Base-by-base conservation (phyloP, 2,329 filamentous ascomycete genomes). In the Talaromyces amestolkiae region DNA sequence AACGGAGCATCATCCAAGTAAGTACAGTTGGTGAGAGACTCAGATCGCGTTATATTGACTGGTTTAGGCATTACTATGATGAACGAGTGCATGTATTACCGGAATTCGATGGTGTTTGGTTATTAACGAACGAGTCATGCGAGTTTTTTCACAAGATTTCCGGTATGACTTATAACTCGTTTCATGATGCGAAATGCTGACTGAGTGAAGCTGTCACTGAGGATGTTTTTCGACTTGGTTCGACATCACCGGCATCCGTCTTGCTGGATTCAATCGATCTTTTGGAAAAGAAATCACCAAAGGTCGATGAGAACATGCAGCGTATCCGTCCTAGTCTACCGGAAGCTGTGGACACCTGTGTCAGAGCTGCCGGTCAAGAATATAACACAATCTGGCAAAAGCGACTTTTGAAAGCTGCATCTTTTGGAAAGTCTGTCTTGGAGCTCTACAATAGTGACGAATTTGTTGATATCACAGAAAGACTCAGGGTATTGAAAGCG, bases 371-470 rank as follows among this genome's bases (percentile, higher is more conserved):
- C 8, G 95, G 94, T 1, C 89, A 96, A 66, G 95, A 99, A 76
- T 97, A 93, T 75, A 92, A 89, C 71, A 83, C 90, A 1, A 88
- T 94, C 73, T 96, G 93, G 92, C 95, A 99, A 75, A 99, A 98
- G 75, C 88, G 96, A 71, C 83, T 99, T 1, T 84, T 99, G n/a
- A 96, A 96, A 76, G 95, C 95, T 6, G 95, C 95, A 0, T 98
- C 94, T 0, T 98, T 97, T 76, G 95, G 95, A 67, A 99, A 99
- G 77, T 98, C 95, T 0, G 95, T 98, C 0, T 85, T 99, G 3
- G 95, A 98, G 72, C 88, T 98, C 13, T 99, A 98, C 79, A 97
- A 95, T 77, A 97, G 93, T 74, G 95, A 99, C 73, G 94, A 99
- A 69, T 99, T 98, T 78, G 95, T 99, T 63, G 94, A 98, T 68